Conservation (phyloP, 805 yeast genomes). For the Candida odintsovae region DNA sequence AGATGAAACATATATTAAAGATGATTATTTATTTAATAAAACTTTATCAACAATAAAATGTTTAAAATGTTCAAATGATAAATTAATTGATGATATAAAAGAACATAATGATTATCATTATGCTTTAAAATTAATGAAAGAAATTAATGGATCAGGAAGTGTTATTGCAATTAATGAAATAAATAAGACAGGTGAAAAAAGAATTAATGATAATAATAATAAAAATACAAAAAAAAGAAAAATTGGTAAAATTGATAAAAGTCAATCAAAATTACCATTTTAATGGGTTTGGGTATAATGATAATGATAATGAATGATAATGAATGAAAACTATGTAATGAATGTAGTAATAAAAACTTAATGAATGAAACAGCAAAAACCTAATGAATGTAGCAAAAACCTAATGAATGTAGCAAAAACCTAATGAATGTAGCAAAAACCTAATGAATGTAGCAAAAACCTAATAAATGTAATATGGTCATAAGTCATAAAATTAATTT, state of each 20-base stretch:
- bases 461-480: too few relatives aligned
- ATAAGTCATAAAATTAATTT: neutral
- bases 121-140: conserved; percentile 43
- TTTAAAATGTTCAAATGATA: neutral
- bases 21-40: neutral
- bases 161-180: neutral
- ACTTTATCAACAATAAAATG: conserved; percentile 5
- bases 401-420: too few relatives aligned
- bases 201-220: neutral
- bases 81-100: conserved; percentile 17
- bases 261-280: conserved; percentile 22
- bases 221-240: conserved; percentile 5
- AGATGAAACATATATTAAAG: neutral
- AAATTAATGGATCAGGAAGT: conserved; percentile 4
- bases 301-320: neutral
- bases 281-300: conserved; percentile 1
- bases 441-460: too few relatives aligned
- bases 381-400: too few relatives aligned
- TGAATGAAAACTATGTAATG: too few relatives aligned
- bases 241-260: conserved; percentile 5
- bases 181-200: neutral
- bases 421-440: too few relatives aligned
- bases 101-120: conserved; percentile 54
- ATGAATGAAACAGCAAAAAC: too few relatives aligned
- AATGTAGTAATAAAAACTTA: too few relatives aligned